Conservation (phyloP, 2,329 filamentous ascomycete species). For the Xylaria sp. region DNA sequence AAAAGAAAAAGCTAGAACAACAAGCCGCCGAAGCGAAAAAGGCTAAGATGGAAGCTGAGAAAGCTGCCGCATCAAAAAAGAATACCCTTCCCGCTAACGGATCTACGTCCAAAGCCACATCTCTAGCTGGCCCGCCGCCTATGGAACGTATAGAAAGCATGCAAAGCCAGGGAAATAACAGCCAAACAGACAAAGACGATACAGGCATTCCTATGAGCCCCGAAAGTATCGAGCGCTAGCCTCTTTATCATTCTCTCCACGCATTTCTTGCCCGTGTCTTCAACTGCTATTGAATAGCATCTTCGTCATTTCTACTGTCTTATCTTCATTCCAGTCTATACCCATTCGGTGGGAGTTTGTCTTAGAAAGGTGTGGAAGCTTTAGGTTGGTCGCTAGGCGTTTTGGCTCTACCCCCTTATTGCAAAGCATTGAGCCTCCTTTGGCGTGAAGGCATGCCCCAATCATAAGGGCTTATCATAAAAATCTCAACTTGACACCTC, state of each 20-base stretch:
- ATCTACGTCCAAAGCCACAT: slow-evolving; percentile 50
- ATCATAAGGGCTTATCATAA: slow-evolving; percentile 10
- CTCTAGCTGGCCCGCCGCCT: slow-evolving; percentile 52
- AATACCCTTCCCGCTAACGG: slow-evolving; percentile 54
- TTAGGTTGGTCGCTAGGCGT: slow-evolving; percentile 29
- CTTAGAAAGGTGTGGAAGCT: slow-evolving; percentile 32
- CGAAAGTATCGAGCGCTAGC: slow-evolving; percentile 72
- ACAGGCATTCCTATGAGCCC: slow-evolving; percentile 83
- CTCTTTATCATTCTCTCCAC: background rate
- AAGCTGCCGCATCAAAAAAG: slow-evolving; percentile 61
- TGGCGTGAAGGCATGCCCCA: slow-evolving; percentile 13
- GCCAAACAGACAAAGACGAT: slow-evolving; percentile 74
- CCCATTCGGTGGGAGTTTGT: slow-evolving; percentile 39
- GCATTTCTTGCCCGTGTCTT: background rate
- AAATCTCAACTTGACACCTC: slow-evolving; percentile 10
- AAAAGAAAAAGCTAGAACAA: slow-evolving; percentile 82
- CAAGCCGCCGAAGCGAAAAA: slow-evolving; percentile 61
- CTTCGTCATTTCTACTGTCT: slow-evolving; percentile 25
- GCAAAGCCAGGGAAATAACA: slow-evolving; percentile 67
- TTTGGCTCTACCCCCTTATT: slow-evolving; percentile 29
- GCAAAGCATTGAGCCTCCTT: slow-evolving; percentile 22
- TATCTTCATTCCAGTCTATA: slow-evolving; percentile 34
- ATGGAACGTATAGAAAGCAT: slow-evolving; percentile 70
- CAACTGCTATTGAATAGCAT: slow-evolving; percentile 19
- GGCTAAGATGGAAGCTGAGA: slow-evolving; percentile 52